phyloP scores from a whole-genome alignment of 805 yeast genomes.

The Barnettozyma siamensis region DNA sequence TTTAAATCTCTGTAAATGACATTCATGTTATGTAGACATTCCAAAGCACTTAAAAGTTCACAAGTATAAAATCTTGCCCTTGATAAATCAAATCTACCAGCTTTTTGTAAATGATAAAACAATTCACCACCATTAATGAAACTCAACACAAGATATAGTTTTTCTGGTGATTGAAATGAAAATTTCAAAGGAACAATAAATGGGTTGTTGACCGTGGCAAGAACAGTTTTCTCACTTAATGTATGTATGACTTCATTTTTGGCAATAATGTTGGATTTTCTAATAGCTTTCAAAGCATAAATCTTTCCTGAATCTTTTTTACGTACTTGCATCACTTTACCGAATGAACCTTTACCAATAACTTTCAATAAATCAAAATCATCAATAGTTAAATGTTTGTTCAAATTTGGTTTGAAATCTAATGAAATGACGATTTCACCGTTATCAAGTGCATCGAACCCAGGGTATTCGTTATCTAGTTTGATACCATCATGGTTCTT shows the following conservation, averaged over 20 bases:
- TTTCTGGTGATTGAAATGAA: constrained; percentile 95
- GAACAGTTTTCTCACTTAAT: constrained; percentile 89
- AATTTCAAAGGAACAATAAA: constrained; percentile 95
- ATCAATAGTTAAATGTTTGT: constrained; percentile 72
- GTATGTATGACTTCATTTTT: constrained; percentile 95
- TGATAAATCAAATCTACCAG: constrained; percentile 82
- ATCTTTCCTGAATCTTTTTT: constrained; percentile 93
- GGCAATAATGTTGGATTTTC: constrained; percentile 92
- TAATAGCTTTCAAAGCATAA: constrained; percentile 88
- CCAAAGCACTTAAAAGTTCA: constrained; percentile 88
- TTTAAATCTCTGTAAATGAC: constrained; percentile 93
- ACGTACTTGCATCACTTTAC: constrained; percentile 97
- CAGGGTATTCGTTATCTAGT: constrained; percentile 28
- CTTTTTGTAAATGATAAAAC: constrained; percentile 88
- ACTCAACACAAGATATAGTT: constrained; percentile 81
- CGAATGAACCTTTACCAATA: constrained; percentile 96
- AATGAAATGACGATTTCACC: constrained; percentile 59
- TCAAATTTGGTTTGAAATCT: constrained; percentile 62
- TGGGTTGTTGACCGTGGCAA: constrained; percentile 89
- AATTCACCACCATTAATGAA: constrained; percentile 97
- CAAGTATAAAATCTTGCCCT: constrained; percentile 92
- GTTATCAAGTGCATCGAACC: constrained; percentile 14
- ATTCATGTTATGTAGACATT: constrained; percentile 83
- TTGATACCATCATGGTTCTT: constrained; percentile 59
- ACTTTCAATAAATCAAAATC: constrained; percentile 92